Percentiles rank a stretch among this genome's conserved stretches.
Conservation (phyloP, 495 filamentous ascomycete genomes). For the Clohesyomyces aquaticus region DNA sequence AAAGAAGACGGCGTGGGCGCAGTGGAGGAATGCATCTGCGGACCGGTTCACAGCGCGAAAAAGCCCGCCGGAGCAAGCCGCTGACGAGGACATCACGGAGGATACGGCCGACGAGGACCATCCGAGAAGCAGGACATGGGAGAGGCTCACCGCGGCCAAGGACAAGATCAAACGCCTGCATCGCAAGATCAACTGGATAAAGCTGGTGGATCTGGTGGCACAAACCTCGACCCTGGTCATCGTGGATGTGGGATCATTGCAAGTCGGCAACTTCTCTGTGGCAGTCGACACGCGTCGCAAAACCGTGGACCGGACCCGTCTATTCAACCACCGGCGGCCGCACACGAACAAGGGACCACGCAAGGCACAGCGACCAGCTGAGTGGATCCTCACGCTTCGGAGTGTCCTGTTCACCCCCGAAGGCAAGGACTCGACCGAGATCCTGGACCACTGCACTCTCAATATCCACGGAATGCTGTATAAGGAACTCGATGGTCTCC, state of each 20-base stretch:
- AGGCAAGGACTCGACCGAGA: constrained; percentile 80
- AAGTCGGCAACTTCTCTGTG: constrained; percentile 81
- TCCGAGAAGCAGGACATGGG: constrained; percentile 74
- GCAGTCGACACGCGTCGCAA: constrained; percentile 88
- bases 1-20: constrained; percentile 27
- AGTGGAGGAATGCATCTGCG: constrained; percentile 36
- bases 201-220: constrained; percentile 87
- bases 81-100: constrained; percentile 31
- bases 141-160: constrained; percentile 71
- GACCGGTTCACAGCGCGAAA: constrained; percentile 31
- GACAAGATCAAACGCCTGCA: constrained; percentile 85
- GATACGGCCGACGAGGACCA: constrained; percentile 37
- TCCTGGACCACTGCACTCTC: constrained; percentile 83
- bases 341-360: constrained; percentile 66
- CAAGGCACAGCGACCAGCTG: constrained; percentile 74
- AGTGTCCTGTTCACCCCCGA: constrained; percentile 87
- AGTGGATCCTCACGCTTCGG: constrained; percentile 87
- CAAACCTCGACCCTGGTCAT: constrained; percentile 75
- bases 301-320: constrained; percentile 85
- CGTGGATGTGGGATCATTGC: constrained; percentile 77
- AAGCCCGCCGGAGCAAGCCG: constrained; percentile 11
- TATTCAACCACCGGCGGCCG: constrained; percentile 82
- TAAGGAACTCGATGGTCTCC: constrained; percentile 80
- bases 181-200: constrained; percentile 83
- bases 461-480: constrained; percentile 94